These are phyloP conservation scores for Agaricus subrufescens DNA, from an alignment of 768 basidiomycete species.

Conservation along the genomic window DNA sequence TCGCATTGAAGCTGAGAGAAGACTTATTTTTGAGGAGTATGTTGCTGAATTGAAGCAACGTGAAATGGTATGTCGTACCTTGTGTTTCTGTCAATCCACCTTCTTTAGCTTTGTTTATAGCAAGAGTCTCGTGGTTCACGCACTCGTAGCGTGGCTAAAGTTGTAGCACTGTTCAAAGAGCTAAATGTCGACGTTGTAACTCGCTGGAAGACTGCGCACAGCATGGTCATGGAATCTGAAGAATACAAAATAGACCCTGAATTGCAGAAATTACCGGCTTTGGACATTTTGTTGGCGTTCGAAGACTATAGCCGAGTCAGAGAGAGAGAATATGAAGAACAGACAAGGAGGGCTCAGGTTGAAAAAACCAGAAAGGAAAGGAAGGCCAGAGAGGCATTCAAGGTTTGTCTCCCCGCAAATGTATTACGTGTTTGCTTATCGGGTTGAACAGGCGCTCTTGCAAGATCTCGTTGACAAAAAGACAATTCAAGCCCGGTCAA, in stretches of 20 bases:
- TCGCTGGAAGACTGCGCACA: slow-evolving; percentile 84
- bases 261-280: slow-evolving; percentile 76
- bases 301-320: slow-evolving; percentile 91
- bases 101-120: slow-evolving; percentile 31
- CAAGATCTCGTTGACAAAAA: slow-evolving; percentile 61
- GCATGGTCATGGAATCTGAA: slow-evolving; percentile 67
- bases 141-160: slow-evolving; percentile 74
- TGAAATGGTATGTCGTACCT: slow-evolving; percentile 66
- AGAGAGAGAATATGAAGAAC: slow-evolving; percentile 89
- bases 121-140: slow-evolving; percentile 77
- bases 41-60: slow-evolving; percentile 79
- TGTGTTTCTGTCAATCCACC: slow-evolving; percentile 1
- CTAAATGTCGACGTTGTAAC: slow-evolving; percentile 92
- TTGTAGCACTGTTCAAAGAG: slow-evolving; percentile 80
- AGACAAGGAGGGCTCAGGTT: slow-evolving; percentile 72
- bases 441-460: slow-evolving; percentile 53
- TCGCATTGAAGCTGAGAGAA: slow-evolving; percentile 80
- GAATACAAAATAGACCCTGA: slow-evolving; percentile 78
- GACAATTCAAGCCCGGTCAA: slow-evolving; percentile 73
- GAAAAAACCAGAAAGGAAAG: slow-evolving; percentile 83
- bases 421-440: background rate
- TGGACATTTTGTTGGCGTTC: slow-evolving; percentile 90
- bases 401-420: slow-evolving; percentile 39
- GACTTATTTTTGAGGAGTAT: slow-evolving; percentile 89
- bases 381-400: slow-evolving; percentile 90